Evolutionary conservation across 2,329 filamentous ascomycete species (phyloP).

Genomic region (Cladophialophora bantiana): DNA sequence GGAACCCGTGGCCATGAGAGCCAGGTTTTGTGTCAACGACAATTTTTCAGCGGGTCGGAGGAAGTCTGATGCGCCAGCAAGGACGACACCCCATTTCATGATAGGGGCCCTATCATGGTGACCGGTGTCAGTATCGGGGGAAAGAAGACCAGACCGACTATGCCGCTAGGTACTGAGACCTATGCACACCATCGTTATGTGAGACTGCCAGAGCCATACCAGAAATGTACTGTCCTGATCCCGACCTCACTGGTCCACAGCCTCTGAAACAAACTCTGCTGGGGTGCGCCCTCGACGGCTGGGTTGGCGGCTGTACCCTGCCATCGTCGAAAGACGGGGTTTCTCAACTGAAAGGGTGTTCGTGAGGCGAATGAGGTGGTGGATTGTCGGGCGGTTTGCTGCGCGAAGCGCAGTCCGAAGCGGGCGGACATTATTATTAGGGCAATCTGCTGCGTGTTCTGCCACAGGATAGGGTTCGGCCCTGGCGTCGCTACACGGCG

Average conservation of each 20-base stretch:
- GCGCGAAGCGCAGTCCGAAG: conserved; percentile 64
- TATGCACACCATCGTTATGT: neutral
- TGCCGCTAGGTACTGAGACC: neutral
- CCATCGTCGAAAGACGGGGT: conserved; percentile 66
- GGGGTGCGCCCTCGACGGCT: conserved; percentile 50
- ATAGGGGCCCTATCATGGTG: conserved; percentile 75
- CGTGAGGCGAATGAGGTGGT: conserved; percentile 52
- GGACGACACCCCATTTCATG: conserved; percentile 95
- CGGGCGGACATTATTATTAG: conserved; percentile 64
- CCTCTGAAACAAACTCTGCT: conserved; percentile 68
- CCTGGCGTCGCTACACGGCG: neutral
- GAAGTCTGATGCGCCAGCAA: conserved; percentile 92
- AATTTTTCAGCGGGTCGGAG: conserved; percentile 89
- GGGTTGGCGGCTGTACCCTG: conserved; percentile 69
- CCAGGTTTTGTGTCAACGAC: conserved; percentile 88
- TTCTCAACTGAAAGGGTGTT: conserved; percentile 58
- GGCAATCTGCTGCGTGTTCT: neutral
- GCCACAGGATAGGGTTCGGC: neutral
- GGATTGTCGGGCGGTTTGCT: conserved; percentile 59
- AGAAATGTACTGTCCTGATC: conserved; percentile 96
- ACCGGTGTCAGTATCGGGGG: conserved; percentile 14
- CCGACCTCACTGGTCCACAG: conserved; percentile 85
- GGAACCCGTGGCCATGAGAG: conserved; percentile 85
- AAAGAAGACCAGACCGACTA: neutral
- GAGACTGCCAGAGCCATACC: conserved; percentile 61